phyloP scores from a whole-genome alignment of 768 basidiomycete genomes.

The Suillus sp. region DNA sequence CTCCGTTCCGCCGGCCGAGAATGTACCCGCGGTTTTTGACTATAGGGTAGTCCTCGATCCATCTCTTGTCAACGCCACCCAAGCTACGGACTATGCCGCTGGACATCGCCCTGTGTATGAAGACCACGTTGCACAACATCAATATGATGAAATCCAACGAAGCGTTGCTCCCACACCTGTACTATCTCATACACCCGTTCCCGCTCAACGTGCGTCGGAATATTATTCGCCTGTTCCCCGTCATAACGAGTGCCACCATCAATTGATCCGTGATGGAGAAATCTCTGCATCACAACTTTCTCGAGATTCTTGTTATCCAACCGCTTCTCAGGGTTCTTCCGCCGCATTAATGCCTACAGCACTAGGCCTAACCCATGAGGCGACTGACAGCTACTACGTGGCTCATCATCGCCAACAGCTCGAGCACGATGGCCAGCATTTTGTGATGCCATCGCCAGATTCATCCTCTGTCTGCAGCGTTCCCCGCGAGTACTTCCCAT shows the following conservation, averaged over 20 bases:
- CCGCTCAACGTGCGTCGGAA: conserved; percentile 36
- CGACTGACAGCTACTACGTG: not conserved
- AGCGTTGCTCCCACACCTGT: conserved; percentile 30
- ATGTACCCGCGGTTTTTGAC: conserved; percentile 14
- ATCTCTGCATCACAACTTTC: conserved; percentile 1
- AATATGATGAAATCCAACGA: conserved; percentile 37
- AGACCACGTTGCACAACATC: conserved; percentile 25
- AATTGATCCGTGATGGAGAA: conserved; percentile 8
- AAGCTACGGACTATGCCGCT: conserved; percentile 18
- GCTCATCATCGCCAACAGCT: conserved; percentile 18
- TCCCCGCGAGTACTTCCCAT: conserved; percentile 24
- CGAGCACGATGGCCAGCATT: conserved; percentile 33
- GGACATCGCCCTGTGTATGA: conserved; percentile 31
- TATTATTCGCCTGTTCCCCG: conserved; percentile 35
- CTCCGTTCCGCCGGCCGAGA: conserved; percentile 28
- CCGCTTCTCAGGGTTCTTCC: conserved; percentile 6
- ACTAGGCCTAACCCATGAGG: not conserved
- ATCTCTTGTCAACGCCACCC: conserved; percentile 31
- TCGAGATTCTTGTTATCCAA: not conserved
- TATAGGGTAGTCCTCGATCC: conserved; percentile 5
- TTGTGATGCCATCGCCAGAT: conserved; percentile 28
- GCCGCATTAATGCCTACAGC: not conserved
- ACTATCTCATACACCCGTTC: conserved; percentile 24
- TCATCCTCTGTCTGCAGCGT: conserved; percentile 34
- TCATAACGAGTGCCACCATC: conserved; percentile 1